Conservation (phyloP, 2,329 filamentous ascomycete genomes). For the Botrytis fragariae region DNA sequence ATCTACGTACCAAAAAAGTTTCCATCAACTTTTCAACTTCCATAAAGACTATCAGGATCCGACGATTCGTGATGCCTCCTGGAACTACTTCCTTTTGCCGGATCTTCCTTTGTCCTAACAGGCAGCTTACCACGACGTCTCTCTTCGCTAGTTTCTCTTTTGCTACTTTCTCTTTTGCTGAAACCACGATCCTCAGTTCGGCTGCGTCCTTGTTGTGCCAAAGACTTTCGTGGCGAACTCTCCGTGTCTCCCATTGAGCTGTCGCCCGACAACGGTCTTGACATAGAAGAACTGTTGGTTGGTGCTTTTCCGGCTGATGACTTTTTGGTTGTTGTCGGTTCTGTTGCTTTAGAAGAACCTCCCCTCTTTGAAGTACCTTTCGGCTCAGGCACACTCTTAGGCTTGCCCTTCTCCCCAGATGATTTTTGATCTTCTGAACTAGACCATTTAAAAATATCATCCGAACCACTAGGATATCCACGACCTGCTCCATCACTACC, state of each 20-base stretch:
- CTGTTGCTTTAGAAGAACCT: background rate
- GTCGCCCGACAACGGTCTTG: too few relatives aligned
- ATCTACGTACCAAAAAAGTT: background rate
- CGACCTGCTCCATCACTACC: too few relatives aligned
- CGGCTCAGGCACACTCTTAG: background rate
- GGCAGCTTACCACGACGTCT: too few relatives aligned
- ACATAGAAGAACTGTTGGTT: too few relatives aligned
- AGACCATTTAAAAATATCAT: too few relatives aligned
- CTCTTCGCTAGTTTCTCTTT: background rate
- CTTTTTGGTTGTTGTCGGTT: background rate
- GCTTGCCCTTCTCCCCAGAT: background rate
- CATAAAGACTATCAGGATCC: background rate
- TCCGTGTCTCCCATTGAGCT: background rate
- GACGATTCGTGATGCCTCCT: fast-evolving
- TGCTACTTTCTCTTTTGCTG: background rate
- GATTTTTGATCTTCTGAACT: too few relatives aligned
- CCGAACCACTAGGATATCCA: background rate
- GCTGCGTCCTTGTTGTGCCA: too few relatives aligned
- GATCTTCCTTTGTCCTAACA: background rate
- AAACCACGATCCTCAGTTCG: background rate
- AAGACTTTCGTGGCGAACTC: background rate
- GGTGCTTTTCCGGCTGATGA: too few relatives aligned
- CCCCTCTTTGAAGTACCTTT: too few relatives aligned
- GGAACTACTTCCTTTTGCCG: background rate
- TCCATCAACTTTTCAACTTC: background rate